These are phyloP conservation scores for Nothopassalora personata DNA, from an alignment of 2,329 filamentous ascomycete species.

Conservation along the genomic window DNA sequence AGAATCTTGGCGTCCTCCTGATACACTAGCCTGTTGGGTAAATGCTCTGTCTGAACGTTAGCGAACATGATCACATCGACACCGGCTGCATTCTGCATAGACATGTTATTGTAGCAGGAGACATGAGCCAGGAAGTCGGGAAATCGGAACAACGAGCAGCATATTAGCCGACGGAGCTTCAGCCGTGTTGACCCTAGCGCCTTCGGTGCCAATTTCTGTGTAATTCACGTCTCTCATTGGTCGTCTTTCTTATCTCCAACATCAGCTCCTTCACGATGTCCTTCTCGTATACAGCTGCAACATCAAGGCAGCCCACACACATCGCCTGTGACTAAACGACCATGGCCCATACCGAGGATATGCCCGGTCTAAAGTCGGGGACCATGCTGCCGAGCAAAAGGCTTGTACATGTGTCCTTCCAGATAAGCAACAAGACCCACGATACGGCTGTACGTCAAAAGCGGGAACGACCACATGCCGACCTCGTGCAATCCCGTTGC, in stretches of 20 bases:
- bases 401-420: background rate
- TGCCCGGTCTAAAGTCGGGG: background rate
- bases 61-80: background rate
- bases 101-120: too few relatives aligned
- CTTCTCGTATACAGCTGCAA: background rate
- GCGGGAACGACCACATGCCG: background rate
- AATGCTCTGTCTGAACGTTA: background rate
- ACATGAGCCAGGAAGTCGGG: too few relatives aligned
- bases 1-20: background rate
- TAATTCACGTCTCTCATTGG: background rate
- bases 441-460: background rate
- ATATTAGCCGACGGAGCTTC: background rate
- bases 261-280: background rate
- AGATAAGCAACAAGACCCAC: background rate
- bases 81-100: background rate
- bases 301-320: background rate
- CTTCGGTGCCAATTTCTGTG: background rate
- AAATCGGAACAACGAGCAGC: too few relatives aligned
- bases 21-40: background rate
- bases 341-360: background rate
- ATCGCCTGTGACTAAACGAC: background rate
- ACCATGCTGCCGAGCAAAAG: background rate
- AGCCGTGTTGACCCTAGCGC: background rate
- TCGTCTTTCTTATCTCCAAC: background rate
- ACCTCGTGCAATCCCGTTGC: background rate